Base-by-base conservation (phyloP, 176 grass and related monocot species). In the Oryza australiensis region DNA sequence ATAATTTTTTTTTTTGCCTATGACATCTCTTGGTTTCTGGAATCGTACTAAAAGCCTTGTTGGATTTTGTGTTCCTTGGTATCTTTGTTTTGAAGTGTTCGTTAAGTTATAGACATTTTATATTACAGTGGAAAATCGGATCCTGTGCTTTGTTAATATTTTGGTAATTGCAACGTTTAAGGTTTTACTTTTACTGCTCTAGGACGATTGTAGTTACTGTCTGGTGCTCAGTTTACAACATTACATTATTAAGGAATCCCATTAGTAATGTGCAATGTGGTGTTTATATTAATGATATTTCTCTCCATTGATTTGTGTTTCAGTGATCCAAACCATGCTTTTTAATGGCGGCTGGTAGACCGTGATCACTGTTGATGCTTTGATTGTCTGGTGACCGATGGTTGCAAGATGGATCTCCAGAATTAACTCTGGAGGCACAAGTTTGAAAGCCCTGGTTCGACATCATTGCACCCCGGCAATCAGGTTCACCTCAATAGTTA, bases 341-440 rank as follows among this genome's bases (percentile, higher is more conserved):
- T 40, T 72, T 64, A 55, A 30, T 37, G 43, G 37, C 23, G n/a
- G 15, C 42, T 35, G 72, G 43, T 42, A 53, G 84, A 77, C 26
- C 51, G 68, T 62, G 72, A 24, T 62, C 12, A 35, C 12, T 76
- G 28, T 26, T 65, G 64, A 83, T 80, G 26, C 64, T 72, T 82
- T 76, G 76, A 79, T 65, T 75, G 66, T 60, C 22, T 60, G 49
- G 9, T 24, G 48, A 73, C 53, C 62, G 43, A 64, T 62, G 51
- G 73, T 63, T 85, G 78, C 8, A 24, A 81, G 55, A 95, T 91
- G 89, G 87, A 92, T 78, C 66, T 51, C 23, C 85, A 72, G 72
- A 86, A 72, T 87, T 84, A 77, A 80, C 87, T 90, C 46, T 89
- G 70, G 77, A 89, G 55, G 63, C 85, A 70, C 55, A 87, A 88